Evolutionary conservation across 2,329 filamentous ascomycete species (phyloP).

Genomic region (Elsinoe ampelina): DNA sequence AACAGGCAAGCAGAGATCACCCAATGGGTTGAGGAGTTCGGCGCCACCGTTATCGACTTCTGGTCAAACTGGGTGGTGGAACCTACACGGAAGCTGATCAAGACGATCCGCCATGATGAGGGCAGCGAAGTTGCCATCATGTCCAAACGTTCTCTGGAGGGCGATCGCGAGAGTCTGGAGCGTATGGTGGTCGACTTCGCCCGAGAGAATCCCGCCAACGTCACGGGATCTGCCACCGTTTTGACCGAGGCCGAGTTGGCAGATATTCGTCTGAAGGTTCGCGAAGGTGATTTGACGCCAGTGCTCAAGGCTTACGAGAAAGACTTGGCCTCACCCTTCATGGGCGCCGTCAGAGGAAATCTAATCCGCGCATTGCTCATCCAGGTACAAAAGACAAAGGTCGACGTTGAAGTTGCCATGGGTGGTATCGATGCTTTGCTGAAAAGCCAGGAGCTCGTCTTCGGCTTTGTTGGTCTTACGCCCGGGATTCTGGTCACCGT

Average conservation of each 20-base stretch:
- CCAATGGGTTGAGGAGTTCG: constrained; percentile 70
- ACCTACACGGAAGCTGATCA: constrained; percentile 70
- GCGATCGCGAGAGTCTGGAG: constrained; percentile 84
- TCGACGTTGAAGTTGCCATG: constrained; percentile 93
- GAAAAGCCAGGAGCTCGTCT: constrained; percentile 93
- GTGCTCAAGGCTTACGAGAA: constrained; percentile 86
- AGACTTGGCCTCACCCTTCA: constrained; percentile 72
- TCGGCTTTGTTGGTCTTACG: constrained; percentile 92
- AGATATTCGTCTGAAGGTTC: constrained; percentile 68
- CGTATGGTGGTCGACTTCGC: constrained; percentile 98
- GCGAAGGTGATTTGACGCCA: constrained; percentile 85
- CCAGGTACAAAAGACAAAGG: constrained; percentile 97
- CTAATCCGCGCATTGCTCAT: constrained; percentile 84
- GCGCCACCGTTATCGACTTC: constrained; percentile 73
- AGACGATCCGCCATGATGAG: constrained; percentile 86
- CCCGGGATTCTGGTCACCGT: constrained; percentile 84
- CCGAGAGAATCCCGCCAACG: constrained; percentile 62
- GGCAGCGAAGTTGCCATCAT: constrained; percentile 93
- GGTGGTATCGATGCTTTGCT: constrained; percentile 89
- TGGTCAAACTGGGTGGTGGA: constrained; percentile 95
- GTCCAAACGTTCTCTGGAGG: constrained; percentile 83
- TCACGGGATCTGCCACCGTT: constrained; percentile 33
- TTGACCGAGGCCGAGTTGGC: constrained; percentile 62
- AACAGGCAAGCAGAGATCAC: constrained; percentile 68
- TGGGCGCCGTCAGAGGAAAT: constrained; percentile 75